Base-by-base conservation (phyloP, 257 asterid genomes). In the Echium plantagineum region DNA sequence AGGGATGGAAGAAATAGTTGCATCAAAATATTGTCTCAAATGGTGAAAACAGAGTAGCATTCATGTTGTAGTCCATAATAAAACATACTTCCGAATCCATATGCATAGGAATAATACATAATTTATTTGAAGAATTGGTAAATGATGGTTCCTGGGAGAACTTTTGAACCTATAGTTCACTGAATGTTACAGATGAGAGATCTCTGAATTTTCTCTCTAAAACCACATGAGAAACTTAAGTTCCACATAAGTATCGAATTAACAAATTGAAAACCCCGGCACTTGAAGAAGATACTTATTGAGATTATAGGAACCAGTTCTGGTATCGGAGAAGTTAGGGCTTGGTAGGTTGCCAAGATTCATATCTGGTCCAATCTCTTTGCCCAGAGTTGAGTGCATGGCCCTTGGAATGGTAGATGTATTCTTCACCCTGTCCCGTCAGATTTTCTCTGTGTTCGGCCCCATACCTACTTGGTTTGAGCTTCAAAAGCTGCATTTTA, bases 341-440 rank as follows among this genome's bases (percentile, higher is more conserved):
- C 78, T 81, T 80, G 68, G 81, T 75, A 59, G 97, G 95, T 68
- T 89, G 83, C 98, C 98, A 93, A 1, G 96, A 59, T 70, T 93
- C 79, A 75, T 85, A 89, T 69, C 91, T 81, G 1, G 96, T 93
- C 98, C 97, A 93, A 74, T 93, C 90, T 76, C 98, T 84, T 70
- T 93, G 98, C 32, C 89, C 97, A 7, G 96, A 94, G 81, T 93
- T 79, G 22, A 93, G 94, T 63, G 83, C 57, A 54, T 93, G 98
- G 31, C 98, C 98, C 74, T 93, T 89, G 51, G 98, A 93, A 78
- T 93, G 98, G 69, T 93, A 93, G 64, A 93, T 93, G 76, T 81
- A 89, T 55, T 83, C 87, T 24, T 93, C 98, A 61, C 98, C 98
- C 82, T 89, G 90, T n/a, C 98, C 97, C 17, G 98, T 84, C 52